Percentiles rank a stretch among this genome's conserved stretches.
Evolutionary conservation across 306 rosid species (phyloP).

Genomic region (Acmispon strigosus): DNA sequence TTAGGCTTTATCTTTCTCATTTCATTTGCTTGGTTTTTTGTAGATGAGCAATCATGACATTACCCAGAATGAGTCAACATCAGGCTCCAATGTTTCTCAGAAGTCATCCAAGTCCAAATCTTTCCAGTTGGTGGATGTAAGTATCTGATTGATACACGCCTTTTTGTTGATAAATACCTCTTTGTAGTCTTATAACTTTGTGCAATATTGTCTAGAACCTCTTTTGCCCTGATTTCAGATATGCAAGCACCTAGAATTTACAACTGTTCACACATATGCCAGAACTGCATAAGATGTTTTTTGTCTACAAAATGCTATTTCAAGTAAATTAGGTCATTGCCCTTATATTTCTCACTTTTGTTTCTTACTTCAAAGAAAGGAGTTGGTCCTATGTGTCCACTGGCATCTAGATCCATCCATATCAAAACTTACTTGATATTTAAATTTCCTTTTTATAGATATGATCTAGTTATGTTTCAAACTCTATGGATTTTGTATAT

Average conservation of each 20-base stretch:
- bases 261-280: neutral
- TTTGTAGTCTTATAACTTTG: neutral
- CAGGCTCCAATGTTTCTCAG: conserved; percentile 51
- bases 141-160: conserved; percentile 23
- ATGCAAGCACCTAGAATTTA: neutral
- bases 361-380: neutral
- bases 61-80: conserved; percentile 50
- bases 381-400: conserved; percentile 1
- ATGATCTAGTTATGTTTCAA: neutral
- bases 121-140: conserved; percentile 52
- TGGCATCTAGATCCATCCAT: neutral
- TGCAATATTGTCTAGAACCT: neutral
- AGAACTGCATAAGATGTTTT: neutral
- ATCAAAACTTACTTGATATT: neutral
- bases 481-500: neutral
- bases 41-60: conserved; percentile 41
- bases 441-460: neutral
- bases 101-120: conserved; percentile 42
- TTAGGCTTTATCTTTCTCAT: conserved; percentile 7
- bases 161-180: neutral
- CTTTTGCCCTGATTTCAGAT: conserved; percentile 6
- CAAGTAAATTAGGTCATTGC: neutral
- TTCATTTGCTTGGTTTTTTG: conserved; percentile 20
- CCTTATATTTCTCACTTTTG: conserved; percentile 1
- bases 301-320: neutral